Base-by-base conservation (phyloP, 768 basidiomycete species). In the Tubosaeta sp. region DNA sequence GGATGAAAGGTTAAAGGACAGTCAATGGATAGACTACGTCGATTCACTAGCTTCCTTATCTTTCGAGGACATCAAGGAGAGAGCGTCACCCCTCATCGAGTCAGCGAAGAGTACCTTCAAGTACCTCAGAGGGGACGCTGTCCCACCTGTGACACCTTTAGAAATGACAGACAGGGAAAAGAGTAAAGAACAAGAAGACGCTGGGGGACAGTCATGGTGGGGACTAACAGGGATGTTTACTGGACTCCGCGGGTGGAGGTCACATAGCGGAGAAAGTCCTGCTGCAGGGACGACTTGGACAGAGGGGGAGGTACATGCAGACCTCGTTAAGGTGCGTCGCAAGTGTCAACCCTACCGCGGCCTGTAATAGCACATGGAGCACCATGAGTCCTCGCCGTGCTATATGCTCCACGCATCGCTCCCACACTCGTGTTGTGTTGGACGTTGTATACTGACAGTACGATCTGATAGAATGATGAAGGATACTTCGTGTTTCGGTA, bases 271-370 rank as follows among this genome's bases (percentile, higher is more conserved):
- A 48, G 49, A 72, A 71, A 46, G 50, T 13, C 54, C 63, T 18
- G 71, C 71, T 30, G 69, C 71, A 19, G 77, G 76, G 12, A 72
- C 71, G 51, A 60, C 70, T 16, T 87, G 77, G 69, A 82, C 76
- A 16, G 87, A 90, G 54, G 89, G 90, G 8, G 87, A 91, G 59
- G 86, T 87, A 9, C 90, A 91, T 66, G 90, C 82, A 9, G 83
- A 87, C 68, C 76, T 90, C 36, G 73, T 90, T 52, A 80, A 79
- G 75, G 89, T 89, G 67, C 51, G 80, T 72, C 18, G 18, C 45
- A 18, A 35, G 19, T 39, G 39, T 51, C n/a, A 41, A 27, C 34
- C 46, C 16, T 16, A 40, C 38, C 29, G 29, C 6, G 25, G 49
- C 45, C 14, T 18, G 35, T 40, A 16, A 31, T 25, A 40, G 25